Base-by-base conservation (phyloP, 495 filamentous ascomycete species). In the Monascus purpureus region DNA sequence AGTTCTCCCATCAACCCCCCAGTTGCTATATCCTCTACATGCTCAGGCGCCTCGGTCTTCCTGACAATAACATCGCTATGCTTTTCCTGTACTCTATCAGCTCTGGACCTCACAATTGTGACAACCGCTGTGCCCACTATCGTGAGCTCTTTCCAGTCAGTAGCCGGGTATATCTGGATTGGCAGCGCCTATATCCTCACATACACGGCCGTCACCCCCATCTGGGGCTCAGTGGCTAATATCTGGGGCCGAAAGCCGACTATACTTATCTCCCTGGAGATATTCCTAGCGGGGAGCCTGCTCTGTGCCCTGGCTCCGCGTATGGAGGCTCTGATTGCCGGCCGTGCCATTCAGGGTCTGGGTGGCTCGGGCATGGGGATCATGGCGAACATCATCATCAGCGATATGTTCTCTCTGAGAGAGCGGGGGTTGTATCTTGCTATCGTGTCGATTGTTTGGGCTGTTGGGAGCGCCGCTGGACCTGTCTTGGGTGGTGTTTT, bases 231-330 rank as follows among this genome's bases (percentile, higher is more conserved):
- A 43, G 50, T 80, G 24, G 68, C 65, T 16, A 80, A 85, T 43
- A 84, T 84, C 26, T 83, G 68, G 61, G 80, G 81, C 2, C 72
- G 79, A 11, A 84, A 82, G 40, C 72, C 72, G 1, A 71, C 81
- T 31, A 51, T 84, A 20, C 55, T 82, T 8, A 35, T 69, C 2
- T 72, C 76, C 3, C 72, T 68, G 14, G 50, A 49, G n/a, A 50
- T 82, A 19, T 85, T 84, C 57, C 71, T 81, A 48, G 40, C 75
- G 7, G 77, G 74, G 0, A 72, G 67, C 19, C 51, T 83, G 18
- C 50, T 82, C 17, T 63, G 70, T 28, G 80, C 64, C 2, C 40
- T 76, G 6, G 61, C 68, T 23, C 53, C 50, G 16, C 67, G 51
- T 23, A 75, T 83, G 39, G 22, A 19, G 2, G 7, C 32, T 26